Evolutionary conservation across 1,284 basidiomycete species (phyloP), one percentile per base, ranked within the genome.

Genomic region (Athelia sp.): DNA sequence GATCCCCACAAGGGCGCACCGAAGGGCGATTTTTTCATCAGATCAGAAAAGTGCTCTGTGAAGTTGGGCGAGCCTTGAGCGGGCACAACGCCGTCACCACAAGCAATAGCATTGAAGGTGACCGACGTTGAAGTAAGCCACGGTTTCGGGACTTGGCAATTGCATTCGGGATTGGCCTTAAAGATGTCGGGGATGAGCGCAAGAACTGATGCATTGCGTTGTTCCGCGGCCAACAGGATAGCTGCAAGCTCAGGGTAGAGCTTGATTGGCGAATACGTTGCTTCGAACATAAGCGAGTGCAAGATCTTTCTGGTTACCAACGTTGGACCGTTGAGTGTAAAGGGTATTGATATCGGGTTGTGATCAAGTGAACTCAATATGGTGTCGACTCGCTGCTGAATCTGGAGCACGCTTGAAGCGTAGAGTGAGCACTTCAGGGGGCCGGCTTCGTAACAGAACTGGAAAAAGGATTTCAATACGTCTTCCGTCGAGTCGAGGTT

Each of bases 401-500:
- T 51, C 14, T 46, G 21, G 2, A 44, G 17, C 1, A 57, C 47
- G 17, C 40, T 55, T 14, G 49, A 21, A 24, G 59, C 57, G 46
- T 55, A 51, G 6, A 58, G 42, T 9, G 55, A 35, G 35, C 58
- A 59, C 13, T 2, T 34, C 3, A 24, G 17, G 2, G 55, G 57
- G 6, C 58, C 58, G 1, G 55, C 58, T 4, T 50, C 47, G n/a
- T 55, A 55, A 43, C 59, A 61, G 11, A 49, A 45, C 14, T 56
- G 29, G 46, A 49, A 55, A 26, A 59, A 47, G 14, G 48, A 23
- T 19, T 21, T 19, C 10, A 56, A 22, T 2, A 22, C 56, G 2
- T 15, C 38, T 23, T 61, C 59, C 10, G 57, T 55, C 35, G 58
- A 54, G n/a, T 49, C 47, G 8, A 59, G 50, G 35, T 56, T 57